Evolutionary conservation across 495 filamentous ascomycete genomes (phyloP), one percentile per base, ranked within the genome.

Genomic region (Trichoderma gamsii): DNA sequence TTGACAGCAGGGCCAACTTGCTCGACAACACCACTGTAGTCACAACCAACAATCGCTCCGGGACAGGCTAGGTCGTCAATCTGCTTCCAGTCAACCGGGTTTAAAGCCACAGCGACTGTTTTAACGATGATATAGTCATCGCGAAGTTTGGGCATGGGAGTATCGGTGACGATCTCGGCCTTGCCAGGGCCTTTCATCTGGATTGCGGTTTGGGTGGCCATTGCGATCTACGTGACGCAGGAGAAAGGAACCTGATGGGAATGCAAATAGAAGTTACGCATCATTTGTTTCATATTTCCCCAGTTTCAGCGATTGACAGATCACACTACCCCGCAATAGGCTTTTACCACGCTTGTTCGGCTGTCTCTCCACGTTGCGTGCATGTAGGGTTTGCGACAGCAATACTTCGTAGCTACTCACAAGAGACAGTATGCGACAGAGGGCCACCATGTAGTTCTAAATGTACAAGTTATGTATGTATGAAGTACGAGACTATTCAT

Each of bases 51-150:
- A 27, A 70, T 70, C 38, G 65, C 52, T n/a, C 73, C 73, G 5
- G 65, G 66, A 63, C 59, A 64, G 25, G 41, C 41, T 2, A 51
- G 35, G 35, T 63, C 70, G 3, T 78, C 77, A 41, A 86, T 67
- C 70, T 83, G 78, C 72, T 88, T 88, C 83, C 84, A 87, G 77
- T 86, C 86, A 0, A 81, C 85, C 9, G 85, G 85, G 71, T 88
- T 88, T 44, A 87, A 71, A 4, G 80, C 85, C n/a, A 88, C 81
- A 29, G 78, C 75, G 23, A 76, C 76, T 51, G 74, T 80, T 63
- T 81, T 83, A 56, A 87, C 78, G 16, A 86, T 79, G 65, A 87
- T 72, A 66, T 84, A 84, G 68, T 83, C 79, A 65, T 81, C 79
- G 0, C 77, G 77, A 13, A 85, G 75, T 29, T 66, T 65, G 4